Base-by-base conservation (phyloP, 2,329 filamentous ascomycete genomes). In the Mycocentrospora acerina region DNA sequence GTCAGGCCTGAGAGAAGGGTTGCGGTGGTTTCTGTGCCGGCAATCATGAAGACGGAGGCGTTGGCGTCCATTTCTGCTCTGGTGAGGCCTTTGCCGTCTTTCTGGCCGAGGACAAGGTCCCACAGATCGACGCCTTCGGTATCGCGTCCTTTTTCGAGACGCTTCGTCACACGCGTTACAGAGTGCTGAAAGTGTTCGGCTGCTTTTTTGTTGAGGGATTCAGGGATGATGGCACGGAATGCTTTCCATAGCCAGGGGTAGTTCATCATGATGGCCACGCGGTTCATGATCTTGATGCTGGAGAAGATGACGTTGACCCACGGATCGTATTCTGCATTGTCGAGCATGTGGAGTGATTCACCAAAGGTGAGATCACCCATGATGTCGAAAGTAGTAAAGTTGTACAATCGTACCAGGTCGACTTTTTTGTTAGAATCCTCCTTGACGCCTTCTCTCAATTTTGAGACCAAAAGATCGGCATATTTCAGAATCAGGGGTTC, bases 11-110 rank as follows among this genome's bases (percentile, higher is more conserved):
- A 62, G 1, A 74, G 51, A 7, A 68, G 34, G 0, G 66, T 71
- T 0, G 72, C 71, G 0, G 70, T 70, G 0, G 73, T 74, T 37
- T 76, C 72, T 14, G 66, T 69, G 2, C 71, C 72, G 2, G 71
- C 73, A 6, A 69, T 35, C 48, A 74, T 71, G 24, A 74, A 59
- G 0, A 69, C 18, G 2, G 48, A 43, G 0, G 62, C 52, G 34
- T 70, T 71, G 0, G 60, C 41, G 14, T 71, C 57, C 55, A 75
- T 70, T 31, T 75, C 68, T 1, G 29, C 40, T 16, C 50, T 35
- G 4, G 44, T 43, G 17, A 67, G 29, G 0, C 54, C 57, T 19
- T 53, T 53, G 3, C 57, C 60, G 13, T 29, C 36, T 18, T 64
- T 60, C 37, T 64, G 54, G 4, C 51, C 43, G 7, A 71, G 49